phyloP scores from a whole-genome alignment of 805 yeast genomes.

The Hanseniaspora clermontiae region DNA sequence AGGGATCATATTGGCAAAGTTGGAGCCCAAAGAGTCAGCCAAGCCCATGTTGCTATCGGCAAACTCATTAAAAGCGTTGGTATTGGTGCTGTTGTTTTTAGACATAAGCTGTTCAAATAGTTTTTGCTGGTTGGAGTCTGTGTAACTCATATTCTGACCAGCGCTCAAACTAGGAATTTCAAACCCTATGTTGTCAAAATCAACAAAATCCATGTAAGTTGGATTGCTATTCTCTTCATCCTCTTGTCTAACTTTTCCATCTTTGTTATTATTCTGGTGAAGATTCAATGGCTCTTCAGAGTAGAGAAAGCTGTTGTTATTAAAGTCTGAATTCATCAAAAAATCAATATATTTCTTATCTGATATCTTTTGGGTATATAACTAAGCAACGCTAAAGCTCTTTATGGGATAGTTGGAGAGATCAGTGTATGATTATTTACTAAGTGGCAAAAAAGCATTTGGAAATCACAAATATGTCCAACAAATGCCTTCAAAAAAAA shows the following conservation, averaged over 20 bases:
- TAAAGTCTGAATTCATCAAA: not conserved
- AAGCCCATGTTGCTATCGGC: not conserved
- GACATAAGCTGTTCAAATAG: slow-evolving; percentile 1
- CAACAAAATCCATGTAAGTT: not conserved
- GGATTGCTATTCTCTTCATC: not conserved
- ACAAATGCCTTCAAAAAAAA: not conserved
- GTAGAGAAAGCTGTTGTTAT: not conserved
- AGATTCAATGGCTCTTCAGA: not conserved
- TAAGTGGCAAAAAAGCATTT: not conserved
- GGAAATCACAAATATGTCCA: not conserved
- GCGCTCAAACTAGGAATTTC: not conserved
- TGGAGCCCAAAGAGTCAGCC: not conserved
- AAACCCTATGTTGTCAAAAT: not conserved
- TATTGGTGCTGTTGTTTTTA: not conserved
- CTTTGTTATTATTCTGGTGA: not conserved
- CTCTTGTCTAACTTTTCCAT: not conserved
- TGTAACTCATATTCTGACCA: not conserved
- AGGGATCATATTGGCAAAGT: not conserved
- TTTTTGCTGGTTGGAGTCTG: not conserved
- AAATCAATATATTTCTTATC: too few species aligned
- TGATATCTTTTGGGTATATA: not conserved
- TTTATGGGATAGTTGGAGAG: not conserved
- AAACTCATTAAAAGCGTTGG: not conserved
- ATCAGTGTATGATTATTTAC: too few species aligned
- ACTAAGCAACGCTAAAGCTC: not conserved